Conservation (phyloP, 768 basidiomycete species). For the Podaxis sp. region DNA sequence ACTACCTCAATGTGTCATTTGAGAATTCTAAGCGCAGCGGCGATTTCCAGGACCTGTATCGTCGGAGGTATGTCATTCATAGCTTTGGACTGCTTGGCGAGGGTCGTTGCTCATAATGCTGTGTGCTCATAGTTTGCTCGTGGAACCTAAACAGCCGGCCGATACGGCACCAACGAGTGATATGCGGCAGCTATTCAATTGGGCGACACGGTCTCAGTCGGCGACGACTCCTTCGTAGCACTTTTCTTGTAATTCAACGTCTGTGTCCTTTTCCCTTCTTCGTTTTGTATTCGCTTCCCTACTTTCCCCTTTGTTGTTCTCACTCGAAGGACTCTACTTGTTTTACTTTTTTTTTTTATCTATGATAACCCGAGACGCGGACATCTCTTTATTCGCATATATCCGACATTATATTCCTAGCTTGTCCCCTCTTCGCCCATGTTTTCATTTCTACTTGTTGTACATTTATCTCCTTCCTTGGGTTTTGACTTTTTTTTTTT, state of each 20-base stretch:
- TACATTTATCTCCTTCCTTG: neutral
- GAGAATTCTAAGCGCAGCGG: constrained; percentile 74
- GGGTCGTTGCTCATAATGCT: constrained; percentile 2
- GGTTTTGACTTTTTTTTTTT: neutral
- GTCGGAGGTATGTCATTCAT: constrained; percentile 62
- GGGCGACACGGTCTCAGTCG: constrained; percentile 66
- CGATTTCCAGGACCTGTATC: constrained; percentile 84
- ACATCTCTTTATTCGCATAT: constrained; percentile 18
- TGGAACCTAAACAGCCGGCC: constrained; percentile 80
- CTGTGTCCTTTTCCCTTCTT: constrained; percentile 6
- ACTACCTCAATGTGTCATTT: constrained; percentile 71
- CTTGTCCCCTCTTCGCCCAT: constrained; percentile 12
- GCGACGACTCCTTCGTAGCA: constrained; percentile 29
- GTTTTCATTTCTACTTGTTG: constrained; percentile 15
- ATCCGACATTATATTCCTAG: constrained; percentile 16
- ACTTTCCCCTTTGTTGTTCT: neutral
- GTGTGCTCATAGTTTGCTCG: constrained; percentile 55
- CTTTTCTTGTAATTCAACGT: neutral
- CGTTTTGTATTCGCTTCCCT: neutral
- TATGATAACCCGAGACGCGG: constrained; percentile 17
- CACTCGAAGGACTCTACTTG: no score
- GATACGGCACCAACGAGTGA: constrained; percentile 66
- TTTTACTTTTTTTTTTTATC: neutral
- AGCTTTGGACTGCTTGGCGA: constrained; percentile 1
- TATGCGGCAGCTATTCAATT: constrained; percentile 77